Evolutionary conservation across 805 yeast species (phyloP).

Genomic region (Starmerella powellii): DNA sequence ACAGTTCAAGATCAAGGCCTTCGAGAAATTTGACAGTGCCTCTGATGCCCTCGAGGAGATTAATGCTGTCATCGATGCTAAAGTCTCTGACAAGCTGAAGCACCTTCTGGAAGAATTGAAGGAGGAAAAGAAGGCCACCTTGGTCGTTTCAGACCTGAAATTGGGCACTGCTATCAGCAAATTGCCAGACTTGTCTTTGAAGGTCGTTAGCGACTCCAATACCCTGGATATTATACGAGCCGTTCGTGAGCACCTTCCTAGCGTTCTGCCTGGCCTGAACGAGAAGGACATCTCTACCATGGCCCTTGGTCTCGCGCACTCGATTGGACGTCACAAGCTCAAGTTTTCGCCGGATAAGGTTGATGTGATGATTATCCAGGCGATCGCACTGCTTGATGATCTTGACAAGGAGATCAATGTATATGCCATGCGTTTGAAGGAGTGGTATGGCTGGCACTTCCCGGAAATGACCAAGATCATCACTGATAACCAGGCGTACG

Average conservation of each 20-base stretch:
- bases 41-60: conserved; percentile 95
- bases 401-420: conserved; percentile 96
- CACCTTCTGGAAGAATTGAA: conserved; percentile 42
- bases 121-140: conserved; percentile 53
- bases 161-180: conserved; percentile 94
- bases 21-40: conserved; percentile 87
- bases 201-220: conserved; percentile 88
- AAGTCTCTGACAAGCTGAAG: conserved; percentile 75
- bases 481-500: conserved; percentile 90
- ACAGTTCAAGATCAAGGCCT: conserved; percentile 88
- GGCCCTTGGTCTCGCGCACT: conserved; percentile 97
- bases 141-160: conserved; percentile 89
- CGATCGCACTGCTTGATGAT: conserved; percentile 92
- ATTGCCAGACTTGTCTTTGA: conserved; percentile 66
- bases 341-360: conserved; percentile 97
- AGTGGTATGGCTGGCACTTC: conserved; percentile 99
- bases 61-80: conserved; percentile 82
- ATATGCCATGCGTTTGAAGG: conserved; percentile 97
- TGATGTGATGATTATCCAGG: conserved; percentile 98
- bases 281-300: conserved; percentile 77
- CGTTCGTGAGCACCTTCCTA: conserved; percentile 86
- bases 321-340: conserved; percentile 95
- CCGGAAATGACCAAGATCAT: conserved; percentile 98
- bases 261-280: conserved; percentile 81
- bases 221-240: conserved; percentile 92